Percentiles rank a stretch among this genome's conserved stretches.
Conservation (phyloP, 2,329 filamentous ascomycete genomes). For the Diatrype stigma region DNA sequence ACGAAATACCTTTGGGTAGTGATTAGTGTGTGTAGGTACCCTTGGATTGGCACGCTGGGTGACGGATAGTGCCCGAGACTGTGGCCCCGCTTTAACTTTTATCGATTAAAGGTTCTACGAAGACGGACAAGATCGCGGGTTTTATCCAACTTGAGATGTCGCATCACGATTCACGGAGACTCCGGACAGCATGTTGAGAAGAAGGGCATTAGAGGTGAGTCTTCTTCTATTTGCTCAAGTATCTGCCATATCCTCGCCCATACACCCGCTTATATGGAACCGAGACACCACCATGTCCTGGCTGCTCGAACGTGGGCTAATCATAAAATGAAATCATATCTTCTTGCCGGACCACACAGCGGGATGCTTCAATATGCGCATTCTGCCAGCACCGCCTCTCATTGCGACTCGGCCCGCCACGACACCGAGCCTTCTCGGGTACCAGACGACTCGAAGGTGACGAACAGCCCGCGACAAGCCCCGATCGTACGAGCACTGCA, state of each 20-base stretch:
- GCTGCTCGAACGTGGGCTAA: background rate
- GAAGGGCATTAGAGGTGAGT: constrained; percentile 23
- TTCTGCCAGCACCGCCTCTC: constrained; percentile 25
- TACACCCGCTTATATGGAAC: no score
- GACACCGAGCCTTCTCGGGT: constrained; percentile 13
- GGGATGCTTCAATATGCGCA: constrained; percentile 25
- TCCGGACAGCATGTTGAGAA: constrained; percentile 25
- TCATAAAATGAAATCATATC: background rate
- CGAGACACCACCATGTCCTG: background rate
- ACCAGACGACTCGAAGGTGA: constrained; percentile 9
- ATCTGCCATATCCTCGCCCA: no score
- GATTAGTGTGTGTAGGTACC: no score
- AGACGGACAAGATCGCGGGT: background rate
- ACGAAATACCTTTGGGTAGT: no score
- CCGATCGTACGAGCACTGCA: background rate
- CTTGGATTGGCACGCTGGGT: no score
- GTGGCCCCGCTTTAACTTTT: background rate
- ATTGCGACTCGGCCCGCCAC: constrained; percentile 9
- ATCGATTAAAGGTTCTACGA: no score
- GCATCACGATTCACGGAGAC: constrained; percentile 6
- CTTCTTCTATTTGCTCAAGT: background rate
- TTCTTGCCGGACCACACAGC: no score
- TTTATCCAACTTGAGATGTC: constrained; percentile 17
- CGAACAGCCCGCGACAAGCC: background rate
- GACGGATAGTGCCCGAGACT: no score